phyloP scores from a whole-genome alignment of 2,329 filamentous ascomycete genomes.

The Aureobasidium pullulans region DNA sequence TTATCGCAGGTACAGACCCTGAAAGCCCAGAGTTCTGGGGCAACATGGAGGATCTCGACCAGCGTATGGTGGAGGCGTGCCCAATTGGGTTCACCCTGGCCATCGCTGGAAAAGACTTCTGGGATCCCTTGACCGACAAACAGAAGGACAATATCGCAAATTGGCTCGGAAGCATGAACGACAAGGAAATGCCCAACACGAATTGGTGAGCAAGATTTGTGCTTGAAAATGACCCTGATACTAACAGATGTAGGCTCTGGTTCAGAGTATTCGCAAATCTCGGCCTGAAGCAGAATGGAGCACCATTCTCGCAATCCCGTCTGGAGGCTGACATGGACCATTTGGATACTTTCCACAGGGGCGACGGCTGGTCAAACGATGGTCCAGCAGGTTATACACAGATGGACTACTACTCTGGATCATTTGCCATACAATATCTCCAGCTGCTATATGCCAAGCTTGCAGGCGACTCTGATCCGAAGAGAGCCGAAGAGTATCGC shows the following conservation, averaged over 20 bases:
- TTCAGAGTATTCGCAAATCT: conserved; percentile 80
- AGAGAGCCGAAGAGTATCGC: conserved; percentile 61
- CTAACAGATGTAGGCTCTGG: conserved; percentile 57
- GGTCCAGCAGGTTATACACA: conserved; percentile 71
- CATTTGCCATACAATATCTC: conserved; percentile 73
- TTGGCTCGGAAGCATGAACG: conserved; percentile 72
- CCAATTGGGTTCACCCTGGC: conserved; percentile 69
- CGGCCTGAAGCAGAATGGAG: conserved; percentile 67
- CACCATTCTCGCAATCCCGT: conserved; percentile 59
- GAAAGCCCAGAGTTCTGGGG: conserved; percentile 68
- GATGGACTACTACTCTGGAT: conserved; percentile 80
- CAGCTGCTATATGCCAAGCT: conserved; percentile 71
- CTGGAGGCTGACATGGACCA: conserved; percentile 71
- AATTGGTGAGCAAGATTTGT: conserved; percentile 45
- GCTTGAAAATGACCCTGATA: neutral
- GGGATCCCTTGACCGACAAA: conserved; percentile 55
- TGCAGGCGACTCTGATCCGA: conserved; percentile 56
- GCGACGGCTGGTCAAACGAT: conserved; percentile 72
- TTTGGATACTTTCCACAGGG: conserved; percentile 74
- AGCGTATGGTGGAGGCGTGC: conserved; percentile 81
- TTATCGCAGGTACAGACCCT: conserved; percentile 65
- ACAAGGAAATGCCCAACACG: conserved; percentile 61
- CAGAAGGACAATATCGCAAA: conserved; percentile 60
- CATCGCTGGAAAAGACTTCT: conserved; percentile 57
- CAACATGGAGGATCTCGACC: conserved; percentile 66